Evolutionary conservation across 805 yeast genomes (phyloP), one percentile per base, ranked within the genome.

Genomic region (Hagleromyces aurorensis): DNA sequence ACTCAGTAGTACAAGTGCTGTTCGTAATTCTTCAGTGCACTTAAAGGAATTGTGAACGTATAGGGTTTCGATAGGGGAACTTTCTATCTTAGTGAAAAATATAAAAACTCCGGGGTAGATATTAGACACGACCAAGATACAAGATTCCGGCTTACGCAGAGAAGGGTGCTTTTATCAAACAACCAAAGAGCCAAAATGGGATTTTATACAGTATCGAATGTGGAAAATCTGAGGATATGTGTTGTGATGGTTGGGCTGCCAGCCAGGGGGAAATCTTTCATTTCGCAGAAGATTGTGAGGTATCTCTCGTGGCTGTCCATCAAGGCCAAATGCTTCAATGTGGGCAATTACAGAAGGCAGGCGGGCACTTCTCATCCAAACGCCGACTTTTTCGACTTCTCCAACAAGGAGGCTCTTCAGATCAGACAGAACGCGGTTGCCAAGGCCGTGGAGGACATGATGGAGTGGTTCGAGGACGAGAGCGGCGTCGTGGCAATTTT

Each of bases 231-330:
- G 30, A 69, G 86, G 40, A 75, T 84, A 16, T 84, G 94, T 62
- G 94, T 84, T 22, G 78, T 84, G 12, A 81, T 84, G 82, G 91
- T 82, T 21, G 94, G 94, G 2, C 61, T 81, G 21, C 93, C 93
- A 8, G 89, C 91, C 9, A 70, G 97, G 34, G 98, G 98, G 3
- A 91, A 91, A 57, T 81, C 95, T 3, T 77, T 86, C 56, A 89
- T 91, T 39, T 86, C 97, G 3, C 94, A 86, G 52, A 91, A 89
- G 54, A 80, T 91, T 31, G 94, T 89, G 18, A 70, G 97, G 26
- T 91, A 89, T 51, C 67, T 91, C 31, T 75, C 86, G 19, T 91
- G 98, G 98, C 67, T 89, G 21, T 80, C 94, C 2, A 81, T 91
- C 33, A 73, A 72, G 37, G 83, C 95, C 16, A 78, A 77, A 51